A percentile compares a stretch with the other conserved stretches of the same genome.
Evolutionary conservation across 768 basidiomycete species (phyloP).

Genomic region (Mycena filopes): DNA sequence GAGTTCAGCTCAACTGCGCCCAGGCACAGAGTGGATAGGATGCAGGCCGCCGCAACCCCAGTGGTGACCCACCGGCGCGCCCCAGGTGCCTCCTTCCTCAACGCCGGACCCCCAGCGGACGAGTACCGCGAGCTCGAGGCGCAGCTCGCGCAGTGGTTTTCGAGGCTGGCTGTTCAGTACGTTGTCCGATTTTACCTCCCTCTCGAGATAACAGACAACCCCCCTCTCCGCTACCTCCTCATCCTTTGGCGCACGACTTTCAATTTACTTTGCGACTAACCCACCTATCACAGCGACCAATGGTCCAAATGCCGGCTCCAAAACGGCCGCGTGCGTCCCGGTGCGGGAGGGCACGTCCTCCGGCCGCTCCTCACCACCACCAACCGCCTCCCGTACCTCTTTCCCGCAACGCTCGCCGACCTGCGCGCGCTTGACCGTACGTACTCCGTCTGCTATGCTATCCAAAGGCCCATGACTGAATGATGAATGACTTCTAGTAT

Average conservation of each 20-base stretch:
- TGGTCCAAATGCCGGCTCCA: slow-evolving; percentile 27
- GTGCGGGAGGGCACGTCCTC: slow-evolving; percentile 10
- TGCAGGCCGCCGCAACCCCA: slow-evolving; percentile 17
- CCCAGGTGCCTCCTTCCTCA: slow-evolving; percentile 2
- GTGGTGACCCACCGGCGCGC: slow-evolving; percentile 5
- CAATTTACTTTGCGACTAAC: background rate
- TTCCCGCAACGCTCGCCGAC: slow-evolving; percentile 16
- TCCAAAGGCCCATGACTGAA: background rate
- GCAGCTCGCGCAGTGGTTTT: slow-evolving; percentile 21
- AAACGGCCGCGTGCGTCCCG: slow-evolving; percentile 15
- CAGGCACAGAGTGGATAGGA: too few relatives aligned
- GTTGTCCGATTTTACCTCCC: background rate
- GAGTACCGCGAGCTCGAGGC: slow-evolving; percentile 20
- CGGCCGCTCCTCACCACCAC: slow-evolving; percentile 23
- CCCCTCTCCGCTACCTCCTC: too few relatives aligned
- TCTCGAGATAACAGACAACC: too few relatives aligned
- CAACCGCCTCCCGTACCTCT: slow-evolving; percentile 15
- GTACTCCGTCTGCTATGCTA: background rate
- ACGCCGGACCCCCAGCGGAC: slow-evolving; percentile 7
- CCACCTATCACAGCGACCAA: slow-evolving; percentile 14
- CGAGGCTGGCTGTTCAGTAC: slow-evolving; percentile 23
- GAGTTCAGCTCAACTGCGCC: background rate
- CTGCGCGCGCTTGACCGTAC: slow-evolving; percentile 20
- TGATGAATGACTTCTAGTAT: background rate
- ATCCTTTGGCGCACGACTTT: too few relatives aligned